These are phyloP conservation scores for Polyplosphaeria fusca DNA, from an alignment of 495 filamentous ascomycete genomes.

Conservation along the genomic window DNA sequence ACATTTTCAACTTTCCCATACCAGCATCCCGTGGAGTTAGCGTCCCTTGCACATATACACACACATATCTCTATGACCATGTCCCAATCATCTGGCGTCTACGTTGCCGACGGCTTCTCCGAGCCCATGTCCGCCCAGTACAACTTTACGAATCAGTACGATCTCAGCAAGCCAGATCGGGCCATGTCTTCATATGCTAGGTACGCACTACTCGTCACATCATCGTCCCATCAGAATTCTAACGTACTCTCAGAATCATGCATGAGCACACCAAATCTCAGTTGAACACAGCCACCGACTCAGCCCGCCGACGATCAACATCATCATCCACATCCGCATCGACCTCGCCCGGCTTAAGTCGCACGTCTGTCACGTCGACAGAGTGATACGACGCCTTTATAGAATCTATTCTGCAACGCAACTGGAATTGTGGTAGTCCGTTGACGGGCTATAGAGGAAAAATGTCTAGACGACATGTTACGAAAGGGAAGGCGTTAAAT, in stretches of 20 bases:
- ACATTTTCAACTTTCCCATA: neutral
- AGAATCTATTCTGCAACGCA: too few species aligned
- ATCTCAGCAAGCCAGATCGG: constrained; percentile 30
- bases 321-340: neutral
- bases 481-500: too few species aligned
- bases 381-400: neutral
- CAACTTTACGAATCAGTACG: constrained; percentile 37
- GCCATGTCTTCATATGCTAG: constrained; percentile 39
- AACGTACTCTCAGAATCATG: constrained; percentile 25
- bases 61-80: constrained; percentile 3
- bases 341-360: neutral
- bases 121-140: constrained; percentile 35
- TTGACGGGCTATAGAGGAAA: too few species aligned
- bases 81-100: constrained; percentile 28
- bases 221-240: too few species aligned
- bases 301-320: constrained; percentile 24
- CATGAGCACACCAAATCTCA: constrained; percentile 33
- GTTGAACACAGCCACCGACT: constrained; percentile 28
- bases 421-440: too few species aligned
- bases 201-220: constrained; percentile 32
- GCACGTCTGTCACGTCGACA: neutral
- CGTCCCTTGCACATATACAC: neutral
- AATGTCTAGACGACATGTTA: too few species aligned
- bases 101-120: constrained; percentile 26
- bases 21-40: neutral